These are phyloP conservation scores for Iberis amara DNA, from an alignment of 441 rosid genomes.

Conservation along the genomic window DNA sequence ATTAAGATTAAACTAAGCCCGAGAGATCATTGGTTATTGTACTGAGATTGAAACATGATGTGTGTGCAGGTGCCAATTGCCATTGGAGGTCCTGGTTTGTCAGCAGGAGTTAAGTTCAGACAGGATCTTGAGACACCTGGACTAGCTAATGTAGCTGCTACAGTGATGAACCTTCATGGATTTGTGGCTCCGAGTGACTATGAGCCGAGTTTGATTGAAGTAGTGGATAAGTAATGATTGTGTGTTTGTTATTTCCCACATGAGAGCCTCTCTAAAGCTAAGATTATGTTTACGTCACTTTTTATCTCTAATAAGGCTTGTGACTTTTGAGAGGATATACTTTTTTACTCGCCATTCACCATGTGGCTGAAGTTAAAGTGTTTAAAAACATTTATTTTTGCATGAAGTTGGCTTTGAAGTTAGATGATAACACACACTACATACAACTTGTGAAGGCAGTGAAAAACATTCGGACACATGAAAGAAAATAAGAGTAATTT, in stretches of 20 bases:
- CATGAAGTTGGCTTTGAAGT: too few species aligned
- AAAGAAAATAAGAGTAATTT: too few species aligned
- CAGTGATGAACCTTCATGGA: constrained; percentile 95
- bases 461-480: too few species aligned
- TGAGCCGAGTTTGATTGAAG: constrained; percentile 80
- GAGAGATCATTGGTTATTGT: not conserved
- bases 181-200: constrained; percentile 77
- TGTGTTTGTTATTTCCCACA: constrained; percentile 9
- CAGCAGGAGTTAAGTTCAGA: constrained; percentile 63
- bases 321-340: constrained; percentile 19
- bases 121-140: constrained; percentile 64
- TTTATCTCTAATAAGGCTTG: constrained; percentile 18
- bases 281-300: constrained; percentile 7
- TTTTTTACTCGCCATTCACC: constrained; percentile 13
- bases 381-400: too few species aligned
- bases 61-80: constrained; percentile 76
- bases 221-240: constrained; percentile 40
- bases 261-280: constrained; percentile 15
- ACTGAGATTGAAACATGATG: not conserved
- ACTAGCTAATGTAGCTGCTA: constrained; percentile 95
- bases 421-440: too few species aligned
- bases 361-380: constrained; percentile 9
- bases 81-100: constrained; percentile 90
- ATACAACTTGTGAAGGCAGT: too few species aligned
- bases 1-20: not conserved